Percentiles rank a stretch among this genome's conserved stretches.
Evolutionary conservation across 108 stramenopile genomes (phyloP).

Genomic region (Discostella stelligeroides): DNA sequence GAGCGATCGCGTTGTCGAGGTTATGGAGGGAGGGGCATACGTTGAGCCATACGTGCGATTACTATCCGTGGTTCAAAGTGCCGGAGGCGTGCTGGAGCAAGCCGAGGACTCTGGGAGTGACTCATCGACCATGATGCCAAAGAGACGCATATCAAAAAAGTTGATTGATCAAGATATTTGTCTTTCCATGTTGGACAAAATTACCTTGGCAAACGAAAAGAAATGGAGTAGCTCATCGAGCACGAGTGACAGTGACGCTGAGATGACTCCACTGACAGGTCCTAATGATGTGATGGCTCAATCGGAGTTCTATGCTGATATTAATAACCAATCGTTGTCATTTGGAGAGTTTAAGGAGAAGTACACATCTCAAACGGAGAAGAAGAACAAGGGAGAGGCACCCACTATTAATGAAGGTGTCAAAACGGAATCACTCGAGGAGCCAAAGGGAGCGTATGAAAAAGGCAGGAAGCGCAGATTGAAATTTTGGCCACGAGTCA

Average conservation of each 20-base stretch:
- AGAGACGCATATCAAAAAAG: slow-evolving; percentile 58
- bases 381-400: slow-evolving; percentile 20
- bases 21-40: slow-evolving; percentile 65
- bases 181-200: slow-evolving; percentile 82
- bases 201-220: slow-evolving; percentile 49
- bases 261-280: slow-evolving; percentile 9
- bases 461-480: slow-evolving; percentile 23
- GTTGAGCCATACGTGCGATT: slow-evolving; percentile 72
- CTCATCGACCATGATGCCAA: slow-evolving; percentile 15
- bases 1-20: slow-evolving; percentile 69
- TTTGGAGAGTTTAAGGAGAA: slow-evolving; percentile 28
- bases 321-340: slow-evolving; percentile 22
- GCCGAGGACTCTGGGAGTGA: slow-evolving; percentile 12
- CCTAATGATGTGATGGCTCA: slow-evolving; percentile 28
- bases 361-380: slow-evolving; percentile 26
- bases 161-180: slow-evolving; percentile 82
- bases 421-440: slow-evolving; percentile 19
- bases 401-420: slow-evolving; percentile 6
- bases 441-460: slow-evolving; percentile 24
- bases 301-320: slow-evolving; percentile 38
- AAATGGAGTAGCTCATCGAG: not conserved
- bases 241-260: not conserved
- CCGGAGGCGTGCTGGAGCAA: slow-evolving; percentile 67
- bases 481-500: slow-evolving; percentile 11
- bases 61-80: slow-evolving; percentile 73